phyloP scores from a whole-genome alignment of 306 rosid genomes.

The Delonix regia region DNA sequence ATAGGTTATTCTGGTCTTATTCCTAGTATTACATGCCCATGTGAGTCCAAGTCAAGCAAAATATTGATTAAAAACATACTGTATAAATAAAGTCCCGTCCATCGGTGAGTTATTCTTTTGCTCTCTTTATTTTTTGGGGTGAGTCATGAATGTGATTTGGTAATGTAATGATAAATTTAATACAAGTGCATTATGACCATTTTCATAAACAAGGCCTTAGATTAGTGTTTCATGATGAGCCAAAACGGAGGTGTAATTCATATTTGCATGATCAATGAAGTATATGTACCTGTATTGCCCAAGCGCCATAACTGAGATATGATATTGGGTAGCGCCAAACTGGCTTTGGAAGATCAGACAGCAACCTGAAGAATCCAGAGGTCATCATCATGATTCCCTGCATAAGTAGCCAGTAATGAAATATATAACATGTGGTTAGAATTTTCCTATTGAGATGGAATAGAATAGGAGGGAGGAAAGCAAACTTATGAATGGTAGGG shows the following conservation, averaged over 20 bases:
- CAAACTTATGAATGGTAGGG: not conserved
- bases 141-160: too few species aligned
- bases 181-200: not conserved
- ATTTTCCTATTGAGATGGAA: not conserved
- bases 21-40: not conserved
- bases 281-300: constrained; percentile 61
- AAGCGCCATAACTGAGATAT: constrained; percentile 61
- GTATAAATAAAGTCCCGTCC: not conserved
- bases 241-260: constrained; percentile 3
- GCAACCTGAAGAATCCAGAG: constrained; percentile 68
- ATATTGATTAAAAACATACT: not conserved
- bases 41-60: not conserved
- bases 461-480: not conserved
- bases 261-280: not conserved
- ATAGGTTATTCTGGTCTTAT: not conserved
- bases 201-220: not conserved
- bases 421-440: not conserved
- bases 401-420: constrained; percentile 29
- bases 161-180: not conserved
- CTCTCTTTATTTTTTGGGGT: too few species aligned
- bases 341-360: constrained; percentile 68
- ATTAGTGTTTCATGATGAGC: not conserved
- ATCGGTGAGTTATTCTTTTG: not conserved
- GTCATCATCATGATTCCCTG: constrained; percentile 99
- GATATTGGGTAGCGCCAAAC: constrained; percentile 78